These are phyloP conservation scores for Andrographis paniculata DNA, from an alignment of 305 asterid species.

Conservation along the genomic window DNA sequence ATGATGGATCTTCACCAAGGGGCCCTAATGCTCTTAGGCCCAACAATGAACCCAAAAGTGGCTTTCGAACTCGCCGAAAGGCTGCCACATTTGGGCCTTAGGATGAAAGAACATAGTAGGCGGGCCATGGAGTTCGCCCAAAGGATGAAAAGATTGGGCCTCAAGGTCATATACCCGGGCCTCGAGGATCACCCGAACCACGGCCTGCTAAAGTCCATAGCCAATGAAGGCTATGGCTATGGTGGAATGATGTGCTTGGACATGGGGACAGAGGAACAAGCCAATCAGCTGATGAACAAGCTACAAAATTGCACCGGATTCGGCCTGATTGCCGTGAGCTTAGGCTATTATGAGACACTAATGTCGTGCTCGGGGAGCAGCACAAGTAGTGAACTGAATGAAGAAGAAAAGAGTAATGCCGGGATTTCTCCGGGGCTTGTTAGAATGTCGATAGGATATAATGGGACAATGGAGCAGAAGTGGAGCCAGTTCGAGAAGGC, in stretches of 20 bases:
- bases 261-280: slow-evolving; percentile 82
- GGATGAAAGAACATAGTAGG: slow-evolving; percentile 85
- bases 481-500: slow-evolving; percentile 86
- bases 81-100: slow-evolving; percentile 65
- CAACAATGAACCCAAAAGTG: slow-evolving; percentile 87
- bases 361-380: slow-evolving; percentile 97
- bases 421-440: slow-evolving; percentile 83
- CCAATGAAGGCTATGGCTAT: slow-evolving; percentile 58
- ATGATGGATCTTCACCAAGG: slow-evolving; percentile 98
- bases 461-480: slow-evolving; percentile 78
- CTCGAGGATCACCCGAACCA: slow-evolving; percentile 73
- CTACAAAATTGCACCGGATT: slow-evolving; percentile 63
- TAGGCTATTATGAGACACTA: slow-evolving; percentile 87
- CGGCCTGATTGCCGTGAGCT: slow-evolving; percentile 93
- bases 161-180: slow-evolving; percentile 84
- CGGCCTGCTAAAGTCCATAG: slow-evolving; percentile 40
- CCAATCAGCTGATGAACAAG: slow-evolving; percentile 59
- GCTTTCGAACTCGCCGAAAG: slow-evolving; percentile 83
- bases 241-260: slow-evolving; percentile 80
- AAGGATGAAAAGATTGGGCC: slow-evolving; percentile 62
- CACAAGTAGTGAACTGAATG: slow-evolving; percentile 86
- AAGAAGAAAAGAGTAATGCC: slow-evolving; percentile 79
- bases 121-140: slow-evolving; percentile 56
- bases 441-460: slow-evolving; percentile 78
- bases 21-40: slow-evolving; percentile 77